These are phyloP conservation scores for Beauveria scarabaeidicola DNA, from an alignment of 2,329 filamentous ascomycete species.

Conservation along the genomic window DNA sequence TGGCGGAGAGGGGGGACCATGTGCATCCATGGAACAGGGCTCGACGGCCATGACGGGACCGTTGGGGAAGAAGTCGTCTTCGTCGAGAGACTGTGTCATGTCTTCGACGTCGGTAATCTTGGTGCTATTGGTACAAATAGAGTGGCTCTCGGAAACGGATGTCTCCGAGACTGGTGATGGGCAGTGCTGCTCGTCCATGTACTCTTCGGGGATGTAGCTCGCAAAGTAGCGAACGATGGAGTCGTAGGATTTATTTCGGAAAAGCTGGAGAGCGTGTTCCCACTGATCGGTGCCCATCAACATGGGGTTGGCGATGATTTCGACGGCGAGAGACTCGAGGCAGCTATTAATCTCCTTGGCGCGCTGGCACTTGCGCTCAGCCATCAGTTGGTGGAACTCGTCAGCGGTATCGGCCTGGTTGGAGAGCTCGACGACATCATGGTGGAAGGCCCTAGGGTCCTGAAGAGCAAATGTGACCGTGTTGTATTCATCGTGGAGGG, in stretches of 20 bases:
- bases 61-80: conserved; percentile 26
- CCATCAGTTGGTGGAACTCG: conserved; percentile 47
- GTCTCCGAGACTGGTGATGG: conserved; percentile 29
- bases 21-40: conserved; percentile 25
- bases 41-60: conserved; percentile 36
- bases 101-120: conserved; percentile 32
- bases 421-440: conserved; percentile 53
- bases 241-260: conserved; percentile 50
- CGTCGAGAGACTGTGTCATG: conserved; percentile 34
- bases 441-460: conserved; percentile 52
- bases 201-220: conserved; percentile 47
- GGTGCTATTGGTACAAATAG: conserved; percentile 28
- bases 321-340: conserved; percentile 48
- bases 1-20: conserved; percentile 30
- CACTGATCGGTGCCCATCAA: conserved; percentile 52
- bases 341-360: conserved; percentile 46
- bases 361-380: conserved; percentile 44
- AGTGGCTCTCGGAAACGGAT: conserved; percentile 11
- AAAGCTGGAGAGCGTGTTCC: conserved; percentile 50
- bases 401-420: conserved; percentile 39
- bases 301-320: conserved; percentile 52
- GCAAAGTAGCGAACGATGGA: conserved; percentile 52
- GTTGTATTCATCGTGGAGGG: conserved; percentile 52
- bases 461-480: conserved; percentile 47
- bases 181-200: conserved; percentile 27